Evolutionary conservation across 805 yeast genomes (phyloP).

Genomic region (Clavispora carvajalis): DNA sequence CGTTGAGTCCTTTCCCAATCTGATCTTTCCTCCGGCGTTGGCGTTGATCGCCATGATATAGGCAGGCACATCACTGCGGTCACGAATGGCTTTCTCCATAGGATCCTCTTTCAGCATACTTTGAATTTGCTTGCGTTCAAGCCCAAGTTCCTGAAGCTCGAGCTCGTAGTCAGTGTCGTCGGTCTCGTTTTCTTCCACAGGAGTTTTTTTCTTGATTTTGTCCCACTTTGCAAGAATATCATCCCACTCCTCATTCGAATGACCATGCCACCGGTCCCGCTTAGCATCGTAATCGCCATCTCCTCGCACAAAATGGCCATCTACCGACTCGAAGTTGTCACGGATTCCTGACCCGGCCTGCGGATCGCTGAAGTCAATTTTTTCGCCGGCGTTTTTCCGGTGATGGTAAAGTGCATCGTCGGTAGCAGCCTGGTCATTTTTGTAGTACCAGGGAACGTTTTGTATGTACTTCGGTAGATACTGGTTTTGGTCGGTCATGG

Average conservation of each 20-base stretch:
- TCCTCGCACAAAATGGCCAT: conserved; percentile 16
- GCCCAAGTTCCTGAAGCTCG: conserved; percentile 33
- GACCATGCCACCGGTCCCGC: conserved; percentile 81
- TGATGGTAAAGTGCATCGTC: conserved; percentile 56
- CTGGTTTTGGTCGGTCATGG: conserved; percentile 13
- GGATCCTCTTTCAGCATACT: conserved; percentile 26
- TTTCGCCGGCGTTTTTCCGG: conserved; percentile 37
- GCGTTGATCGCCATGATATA: conserved; percentile 46
- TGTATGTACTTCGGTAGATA: conserved; percentile 38
- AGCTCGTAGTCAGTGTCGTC: conserved; percentile 38
- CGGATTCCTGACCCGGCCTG: conserved; percentile 51
- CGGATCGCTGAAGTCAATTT: conserved; percentile 45
- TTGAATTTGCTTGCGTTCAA: conserved; percentile 21
- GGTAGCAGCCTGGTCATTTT: conserved; percentile 2
- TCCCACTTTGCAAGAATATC: conserved; percentile 45
- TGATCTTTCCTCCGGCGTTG: conserved; percentile 28
- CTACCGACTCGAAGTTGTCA: conserved; percentile 32
- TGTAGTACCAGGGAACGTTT: conserved; percentile 37
- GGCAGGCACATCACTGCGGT: conserved; percentile 70
- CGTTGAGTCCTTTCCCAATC: conserved; percentile 27
- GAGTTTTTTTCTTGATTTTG: conserved; percentile 20
- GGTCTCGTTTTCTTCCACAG: conserved; percentile 18
- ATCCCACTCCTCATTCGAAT: conserved; percentile 58
- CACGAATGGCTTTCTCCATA: conserved; percentile 46
- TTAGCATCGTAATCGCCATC: conserved; percentile 59